A percentile compares a stretch with the other conserved stretches of the same genome.
Evolutionary conservation across 129 eudicot genomes (phyloP).

Genomic region (Flaveria bidentis): DNA sequence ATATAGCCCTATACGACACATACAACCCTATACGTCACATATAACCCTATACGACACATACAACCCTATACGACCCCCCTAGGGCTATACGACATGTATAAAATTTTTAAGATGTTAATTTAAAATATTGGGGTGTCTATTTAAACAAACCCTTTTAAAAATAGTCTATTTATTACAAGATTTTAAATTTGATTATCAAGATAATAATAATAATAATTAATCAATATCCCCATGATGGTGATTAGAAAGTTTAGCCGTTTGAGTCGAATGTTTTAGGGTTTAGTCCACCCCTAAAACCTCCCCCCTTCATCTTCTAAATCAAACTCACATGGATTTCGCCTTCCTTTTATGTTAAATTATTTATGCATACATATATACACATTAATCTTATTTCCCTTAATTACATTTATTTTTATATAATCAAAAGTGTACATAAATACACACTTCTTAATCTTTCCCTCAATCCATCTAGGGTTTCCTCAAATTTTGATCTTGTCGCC

Average conservation of each 20-base stretch:
- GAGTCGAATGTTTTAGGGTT: constrained; percentile 31
- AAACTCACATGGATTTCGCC: constrained; percentile 16
- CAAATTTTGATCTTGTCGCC: constrained; percentile 18
- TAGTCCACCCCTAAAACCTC: constrained; percentile 31
- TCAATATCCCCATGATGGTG: constrained; percentile 19
- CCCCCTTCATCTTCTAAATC: constrained; percentile 27
- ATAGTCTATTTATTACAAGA: too few species aligned
- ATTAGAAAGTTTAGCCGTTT: constrained; percentile 29
- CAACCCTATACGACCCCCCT: too few species aligned
- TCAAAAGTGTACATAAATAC: constrained; percentile 30
- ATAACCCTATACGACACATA: too few species aligned
- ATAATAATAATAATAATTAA: background rate
- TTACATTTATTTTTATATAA: constrained; percentile 28
- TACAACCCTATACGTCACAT: too few species aligned
- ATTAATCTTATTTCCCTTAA: constrained; percentile 17
- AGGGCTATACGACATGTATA: too few species aligned
- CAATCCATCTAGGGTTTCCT: constrained; percentile 29
- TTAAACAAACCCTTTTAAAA: too few species aligned
- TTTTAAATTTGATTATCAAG: background rate
- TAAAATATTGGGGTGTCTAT: too few species aligned
- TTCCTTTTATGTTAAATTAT: constrained; percentile 23
- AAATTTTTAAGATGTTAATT: too few species aligned
- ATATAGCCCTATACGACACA: too few species aligned
- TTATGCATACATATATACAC: constrained; percentile 18
- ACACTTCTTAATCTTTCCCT: constrained; percentile 26